Percentiles rank a stretch among this genome's conserved stretches.
phyloP scores from a whole-genome alignment of 2,329 filamentous ascomycete genomes.

The Hymenoscyphus salicellus region DNA sequence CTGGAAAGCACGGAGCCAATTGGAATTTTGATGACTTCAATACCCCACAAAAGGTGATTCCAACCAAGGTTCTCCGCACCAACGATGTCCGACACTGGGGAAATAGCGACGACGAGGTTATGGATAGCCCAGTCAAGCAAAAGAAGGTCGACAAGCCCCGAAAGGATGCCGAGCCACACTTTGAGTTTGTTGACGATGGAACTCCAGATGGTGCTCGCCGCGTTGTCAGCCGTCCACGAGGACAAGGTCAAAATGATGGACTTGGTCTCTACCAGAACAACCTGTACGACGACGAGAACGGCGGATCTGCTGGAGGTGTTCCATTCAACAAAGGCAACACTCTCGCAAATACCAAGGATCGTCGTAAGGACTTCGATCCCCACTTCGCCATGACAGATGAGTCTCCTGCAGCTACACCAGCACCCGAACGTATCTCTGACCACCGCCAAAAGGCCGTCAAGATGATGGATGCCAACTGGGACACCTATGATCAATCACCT shows the following conservation, averaged over 20 bases:
- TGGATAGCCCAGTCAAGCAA: slow-evolving; percentile 56
- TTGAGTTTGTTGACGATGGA: slow-evolving; percentile 76
- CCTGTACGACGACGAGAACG: slow-evolving; percentile 58
- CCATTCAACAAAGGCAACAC: slow-evolving; percentile 30
- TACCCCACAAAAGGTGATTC: slow-evolving; percentile 72
- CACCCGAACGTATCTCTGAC: slow-evolving; percentile 48
- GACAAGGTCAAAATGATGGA: slow-evolving; percentile 63
- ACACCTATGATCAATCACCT: slow-evolving; percentile 54
- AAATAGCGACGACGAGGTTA: slow-evolving; percentile 62
- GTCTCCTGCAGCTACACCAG: slow-evolving; percentile 49
- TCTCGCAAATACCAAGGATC: slow-evolving; percentile 69
- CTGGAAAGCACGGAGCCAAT: slow-evolving; percentile 66
- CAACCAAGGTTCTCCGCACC: slow-evolving; percentile 58
- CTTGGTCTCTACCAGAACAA: slow-evolving; percentile 75
- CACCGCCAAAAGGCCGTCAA: slow-evolving; percentile 68
- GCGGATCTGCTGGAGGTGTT: slow-evolving; percentile 22
- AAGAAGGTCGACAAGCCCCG: slow-evolving; percentile 65
- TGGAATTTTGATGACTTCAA: slow-evolving; percentile 89
- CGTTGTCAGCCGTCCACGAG: slow-evolving; percentile 47
- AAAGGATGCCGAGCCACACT: slow-evolving; percentile 77
- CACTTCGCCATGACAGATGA: slow-evolving; percentile 77
- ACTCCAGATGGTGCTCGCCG: slow-evolving; percentile 53
- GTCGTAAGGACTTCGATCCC: slow-evolving; percentile 71
- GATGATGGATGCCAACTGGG: slow-evolving; percentile 68
- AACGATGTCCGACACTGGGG: slow-evolving; percentile 77